Evolutionary conservation across 2,329 filamentous ascomycete species (phyloP).

Genomic region (Penicillium hesseltinei): DNA sequence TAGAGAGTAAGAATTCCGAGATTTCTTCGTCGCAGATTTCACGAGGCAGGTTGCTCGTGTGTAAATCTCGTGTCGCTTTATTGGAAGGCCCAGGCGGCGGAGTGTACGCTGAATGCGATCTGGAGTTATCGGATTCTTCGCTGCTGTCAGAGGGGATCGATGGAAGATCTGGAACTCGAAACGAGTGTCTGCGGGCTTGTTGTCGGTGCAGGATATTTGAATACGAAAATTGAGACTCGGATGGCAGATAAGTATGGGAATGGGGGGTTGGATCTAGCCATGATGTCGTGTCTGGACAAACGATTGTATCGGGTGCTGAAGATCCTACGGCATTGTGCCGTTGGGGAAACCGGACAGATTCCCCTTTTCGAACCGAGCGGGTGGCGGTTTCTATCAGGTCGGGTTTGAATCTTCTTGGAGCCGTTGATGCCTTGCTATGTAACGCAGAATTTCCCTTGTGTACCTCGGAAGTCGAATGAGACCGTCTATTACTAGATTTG

Average conservation of each 20-base stretch:
- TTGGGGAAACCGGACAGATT: conserved; percentile 36
- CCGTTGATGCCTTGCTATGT: background rate
- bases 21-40: conserved; percentile 73
- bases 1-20: conserved; percentile 71
- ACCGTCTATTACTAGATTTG: conserved; percentile 51
- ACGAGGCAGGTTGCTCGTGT: conserved; percentile 26
- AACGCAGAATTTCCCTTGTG: conserved; percentile 11
- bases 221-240: conserved; percentile 48
- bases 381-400: conserved; percentile 34
- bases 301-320: conserved; percentile 1
- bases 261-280: conserved; percentile 42
- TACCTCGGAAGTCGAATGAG: conserved; percentile 33
- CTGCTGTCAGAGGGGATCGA: conserved; percentile 62
- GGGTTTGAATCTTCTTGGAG: conserved; percentile 31
- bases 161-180: conserved; percentile 60
- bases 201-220: conserved; percentile 41
- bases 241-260: conserved; percentile 53
- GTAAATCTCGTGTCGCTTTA: conserved; percentile 36
- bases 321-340: conserved; percentile 27
- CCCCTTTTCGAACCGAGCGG: conserved; percentile 29
- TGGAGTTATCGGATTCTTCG: conserved; percentile 45
- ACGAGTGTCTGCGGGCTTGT: conserved; percentile 52
- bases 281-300: conserved; percentile 4
- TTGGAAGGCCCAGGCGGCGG: conserved; percentile 29
- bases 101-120: conserved; percentile 46